Percentiles rank a stretch among this genome's conserved stretches.
phyloP scores from a whole-genome alignment of 169 alveolate species.

The Plasmodium vivax region DNA sequence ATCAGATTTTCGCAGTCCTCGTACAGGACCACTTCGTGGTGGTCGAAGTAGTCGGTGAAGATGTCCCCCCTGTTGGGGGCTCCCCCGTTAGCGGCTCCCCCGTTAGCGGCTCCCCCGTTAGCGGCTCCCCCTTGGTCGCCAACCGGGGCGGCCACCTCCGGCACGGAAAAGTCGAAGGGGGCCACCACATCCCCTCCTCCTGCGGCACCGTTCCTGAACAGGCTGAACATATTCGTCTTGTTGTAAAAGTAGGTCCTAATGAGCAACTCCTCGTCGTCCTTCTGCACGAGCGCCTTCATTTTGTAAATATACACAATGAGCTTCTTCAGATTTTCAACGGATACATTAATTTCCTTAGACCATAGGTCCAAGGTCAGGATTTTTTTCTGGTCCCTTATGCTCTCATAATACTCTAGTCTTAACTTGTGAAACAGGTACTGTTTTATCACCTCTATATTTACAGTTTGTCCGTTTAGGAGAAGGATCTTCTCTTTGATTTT shows the following conservation, averaged over 20 bases:
- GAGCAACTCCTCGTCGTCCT: conserved; percentile 69
- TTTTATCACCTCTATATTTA: conserved; percentile 39
- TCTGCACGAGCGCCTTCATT: conserved; percentile 66
- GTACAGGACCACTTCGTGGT: not conserved
- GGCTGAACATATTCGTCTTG: conserved; percentile 55
- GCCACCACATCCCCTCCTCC: not conserved
- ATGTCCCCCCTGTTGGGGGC: not conserved
- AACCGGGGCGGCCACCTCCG: not conserved
- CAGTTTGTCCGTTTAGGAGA: conserved; percentile 62
- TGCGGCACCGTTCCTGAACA: conserved; percentile 22
- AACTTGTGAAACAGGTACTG: conserved; percentile 56
- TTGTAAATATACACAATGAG: conserved; percentile 66
- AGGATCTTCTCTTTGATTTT: conserved; percentile 45
- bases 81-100: not conserved
- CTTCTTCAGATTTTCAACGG: conserved; percentile 59
- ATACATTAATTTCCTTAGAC: conserved; percentile 70
- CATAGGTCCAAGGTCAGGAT: conserved; percentile 62
- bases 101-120: too few species aligned
- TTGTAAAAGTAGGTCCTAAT: conserved; percentile 67
- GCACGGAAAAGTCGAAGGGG: not conserved
- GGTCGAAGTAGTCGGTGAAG: conserved; percentile 40
- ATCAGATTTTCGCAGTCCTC: conserved; percentile 65
- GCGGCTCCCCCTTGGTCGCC: not conserved
- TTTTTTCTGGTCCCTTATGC: conserved; percentile 66
- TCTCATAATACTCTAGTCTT: conserved; percentile 72